Evolutionary conservation across 2,329 filamentous ascomycete species (phyloP), one percentile per base, ranked within the genome.

Genomic region (Monilinia fructicola): DNA sequence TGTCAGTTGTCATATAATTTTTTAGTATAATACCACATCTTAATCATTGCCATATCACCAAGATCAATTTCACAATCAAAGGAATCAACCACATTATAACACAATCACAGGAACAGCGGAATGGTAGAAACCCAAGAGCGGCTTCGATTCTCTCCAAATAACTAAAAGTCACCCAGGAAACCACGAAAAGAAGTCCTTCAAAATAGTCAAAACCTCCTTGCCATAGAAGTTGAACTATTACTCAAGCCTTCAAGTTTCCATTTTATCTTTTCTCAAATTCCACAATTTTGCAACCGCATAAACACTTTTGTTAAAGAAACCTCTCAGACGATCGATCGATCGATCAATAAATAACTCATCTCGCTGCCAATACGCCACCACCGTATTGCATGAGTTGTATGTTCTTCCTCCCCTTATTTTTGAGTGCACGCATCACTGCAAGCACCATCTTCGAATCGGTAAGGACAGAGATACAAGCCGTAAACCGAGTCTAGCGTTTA

Each of bases 381-480:
- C 58, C 58, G n/a, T 26, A 60, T 50, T 40, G 50, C 23, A 50
- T 60, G 58, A 61, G 44, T 26, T 38, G 23, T 26, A 2, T 12
- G 9, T 61, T 4, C 3, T 21, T 12, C 12, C 21, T 26, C 18
- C 12, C 56, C 46, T 54, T 5, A 0, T 54, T 44, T 48, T 5
- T 23, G 28, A 7, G 53, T 54, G 44, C n/a, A 50, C 14, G 28
- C 38, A 28, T 21, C 14, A 26, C 10, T 50, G n/a, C 18, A n/a
- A 18, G 44, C 28, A 50, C 44, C 28, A 50, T 12, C 35, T 26
- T 35, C 28, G 44, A 55, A 61, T 61, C 44, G 2, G 44, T 61
- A 61, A 38, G n/a, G 44, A 61, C 58, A 16, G 56, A 60, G 21
- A 48, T 48, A 16, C 12, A 42, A 42, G 56, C 28, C n/a, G 56